These are phyloP conservation scores for Lentinula guzmanii DNA, from an alignment of 768 basidiomycete species.

Conservation along the genomic window DNA sequence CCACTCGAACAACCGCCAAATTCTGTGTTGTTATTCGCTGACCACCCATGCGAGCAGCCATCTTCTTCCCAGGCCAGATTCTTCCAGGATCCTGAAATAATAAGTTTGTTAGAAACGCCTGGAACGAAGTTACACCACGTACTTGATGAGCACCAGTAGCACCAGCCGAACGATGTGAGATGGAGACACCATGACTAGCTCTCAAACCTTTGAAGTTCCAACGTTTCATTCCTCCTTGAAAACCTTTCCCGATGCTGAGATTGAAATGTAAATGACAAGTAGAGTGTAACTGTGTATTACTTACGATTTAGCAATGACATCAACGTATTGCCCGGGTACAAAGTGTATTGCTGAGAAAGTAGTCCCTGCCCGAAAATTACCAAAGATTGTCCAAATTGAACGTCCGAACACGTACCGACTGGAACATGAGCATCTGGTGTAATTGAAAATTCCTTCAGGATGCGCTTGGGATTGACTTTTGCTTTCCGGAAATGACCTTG, in stretches of 20 bases:
- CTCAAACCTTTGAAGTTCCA: constrained; percentile 89
- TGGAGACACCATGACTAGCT: constrained; percentile 93
- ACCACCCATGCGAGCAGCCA: constrained; percentile 92
- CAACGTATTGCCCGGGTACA: constrained; percentile 95
- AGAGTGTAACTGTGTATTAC: constrained; percentile 21
- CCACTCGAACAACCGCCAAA: constrained; percentile 82
- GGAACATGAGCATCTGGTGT: constrained; percentile 87
- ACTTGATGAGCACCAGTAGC: constrained; percentile 96
- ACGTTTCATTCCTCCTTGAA: constrained; percentile 95
- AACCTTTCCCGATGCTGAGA: constrained; percentile 90
- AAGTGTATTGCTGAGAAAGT: constrained; percentile 89
- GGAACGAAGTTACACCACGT: constrained; percentile 13
- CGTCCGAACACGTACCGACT: constrained; percentile 53
- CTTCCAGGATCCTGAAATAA: constrained; percentile 82
- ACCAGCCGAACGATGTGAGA: constrained; percentile 90
- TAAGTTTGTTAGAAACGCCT: not conserved
- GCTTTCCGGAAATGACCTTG: constrained; percentile 87
- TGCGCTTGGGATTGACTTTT: constrained; percentile 73
- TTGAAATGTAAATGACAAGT: not conserved
- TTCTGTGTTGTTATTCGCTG: constrained; percentile 81
- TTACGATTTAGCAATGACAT: constrained; percentile 86
- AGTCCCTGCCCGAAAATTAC: constrained; percentile 52
- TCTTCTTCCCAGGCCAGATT: constrained; percentile 96
- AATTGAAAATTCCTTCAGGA: constrained; percentile 85
- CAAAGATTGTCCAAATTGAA: not conserved